These are phyloP conservation scores for Cyclotella atomus DNA, from an alignment of 108 stramenopile genomes.

Conservation along the genomic window DNA sequence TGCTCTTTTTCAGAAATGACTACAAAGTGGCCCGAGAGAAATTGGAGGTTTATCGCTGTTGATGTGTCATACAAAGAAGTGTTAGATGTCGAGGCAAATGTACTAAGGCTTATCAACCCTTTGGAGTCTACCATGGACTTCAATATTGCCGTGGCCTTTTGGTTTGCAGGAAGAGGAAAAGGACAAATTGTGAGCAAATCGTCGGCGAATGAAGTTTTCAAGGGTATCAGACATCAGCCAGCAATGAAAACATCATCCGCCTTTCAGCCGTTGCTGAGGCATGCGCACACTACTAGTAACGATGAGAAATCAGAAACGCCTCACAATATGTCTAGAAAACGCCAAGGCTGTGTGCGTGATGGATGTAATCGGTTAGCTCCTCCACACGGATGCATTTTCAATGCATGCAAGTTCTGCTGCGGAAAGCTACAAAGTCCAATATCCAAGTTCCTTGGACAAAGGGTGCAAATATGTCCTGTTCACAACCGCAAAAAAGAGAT, in stretches of 20 bases:
- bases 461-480: slow-evolving; percentile 29
- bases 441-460: slow-evolving; percentile 44
- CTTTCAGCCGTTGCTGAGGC: slow-evolving; percentile 39
- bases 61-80: slow-evolving; percentile 84
- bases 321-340: slow-evolving; percentile 5
- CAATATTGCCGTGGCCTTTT: slow-evolving; percentile 95
- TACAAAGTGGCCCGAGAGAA: slow-evolving; percentile 61
- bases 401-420: slow-evolving; percentile 46
- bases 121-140: slow-evolving; percentile 91
- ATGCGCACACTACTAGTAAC: slow-evolving; percentile 12
- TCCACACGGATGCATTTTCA: slow-evolving; percentile 40
- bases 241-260: background rate
- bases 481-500: slow-evolving; percentile 7
- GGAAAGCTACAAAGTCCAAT: slow-evolving; percentile 49
- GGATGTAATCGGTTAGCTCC: slow-evolving; percentile 33
- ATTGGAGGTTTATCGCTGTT: slow-evolving; percentile 74
- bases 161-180: slow-evolving; percentile 88
- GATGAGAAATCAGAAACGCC: background rate
- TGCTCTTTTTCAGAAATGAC: slow-evolving; percentile 70
- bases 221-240: background rate
- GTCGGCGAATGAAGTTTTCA: background rate
- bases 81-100: slow-evolving; percentile 52
- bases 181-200: slow-evolving; percentile 38
- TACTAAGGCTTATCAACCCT: slow-evolving; percentile 75
- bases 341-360: slow-evolving; percentile 15